These are phyloP conservation scores for Metschnikowia arizonensis DNA, from an alignment of 805 yeast species.

Conservation along the genomic window DNA sequence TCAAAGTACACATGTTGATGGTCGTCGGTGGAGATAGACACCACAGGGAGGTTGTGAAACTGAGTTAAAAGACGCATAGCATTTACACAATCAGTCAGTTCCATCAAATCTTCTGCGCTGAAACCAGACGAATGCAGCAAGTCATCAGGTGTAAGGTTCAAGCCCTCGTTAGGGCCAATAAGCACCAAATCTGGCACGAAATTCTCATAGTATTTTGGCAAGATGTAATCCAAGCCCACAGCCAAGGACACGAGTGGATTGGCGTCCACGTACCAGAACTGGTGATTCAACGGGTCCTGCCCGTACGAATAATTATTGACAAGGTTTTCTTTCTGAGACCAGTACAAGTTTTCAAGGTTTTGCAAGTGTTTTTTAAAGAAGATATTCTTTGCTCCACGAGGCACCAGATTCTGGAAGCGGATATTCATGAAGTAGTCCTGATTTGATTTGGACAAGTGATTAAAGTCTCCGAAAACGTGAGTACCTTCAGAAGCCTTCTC, in stretches of 20 bases:
- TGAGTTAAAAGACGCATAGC: constrained; percentile 20
- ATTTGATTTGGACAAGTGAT: constrained; percentile 29
- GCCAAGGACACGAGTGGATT: constrained; percentile 24
- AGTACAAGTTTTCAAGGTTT: not conserved
- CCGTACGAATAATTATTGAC: constrained; percentile 21
- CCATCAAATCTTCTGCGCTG: constrained; percentile 8
- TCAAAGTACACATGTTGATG: constrained; percentile 29
- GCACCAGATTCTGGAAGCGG: constrained; percentile 13
- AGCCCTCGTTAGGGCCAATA: constrained; percentile 34
- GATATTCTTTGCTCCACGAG: constrained; percentile 22
- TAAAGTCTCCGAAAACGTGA: constrained; percentile 37
- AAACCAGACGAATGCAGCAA: constrained; percentile 3
- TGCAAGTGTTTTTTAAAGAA: constrained; percentile 8
- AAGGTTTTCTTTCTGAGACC: not conserved
- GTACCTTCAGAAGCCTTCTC: no score
- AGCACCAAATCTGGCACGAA: constrained; percentile 32
- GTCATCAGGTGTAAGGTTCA: constrained; percentile 10
- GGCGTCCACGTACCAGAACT: constrained; percentile 34
- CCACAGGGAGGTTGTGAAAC: constrained; percentile 17
- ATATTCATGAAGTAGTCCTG: constrained; percentile 27
- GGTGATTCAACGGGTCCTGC: constrained; percentile 31
- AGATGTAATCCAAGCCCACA: constrained; percentile 24
- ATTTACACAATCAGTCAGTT: constrained; percentile 8
- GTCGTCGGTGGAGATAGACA: constrained; percentile 27
- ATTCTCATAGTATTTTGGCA: constrained; percentile 23